Evolutionary conservation across 2,329 filamentous ascomycete species (phyloP), one percentile per base, ranked within the genome.

Genomic region (Clarireedia hainanense): DNA sequence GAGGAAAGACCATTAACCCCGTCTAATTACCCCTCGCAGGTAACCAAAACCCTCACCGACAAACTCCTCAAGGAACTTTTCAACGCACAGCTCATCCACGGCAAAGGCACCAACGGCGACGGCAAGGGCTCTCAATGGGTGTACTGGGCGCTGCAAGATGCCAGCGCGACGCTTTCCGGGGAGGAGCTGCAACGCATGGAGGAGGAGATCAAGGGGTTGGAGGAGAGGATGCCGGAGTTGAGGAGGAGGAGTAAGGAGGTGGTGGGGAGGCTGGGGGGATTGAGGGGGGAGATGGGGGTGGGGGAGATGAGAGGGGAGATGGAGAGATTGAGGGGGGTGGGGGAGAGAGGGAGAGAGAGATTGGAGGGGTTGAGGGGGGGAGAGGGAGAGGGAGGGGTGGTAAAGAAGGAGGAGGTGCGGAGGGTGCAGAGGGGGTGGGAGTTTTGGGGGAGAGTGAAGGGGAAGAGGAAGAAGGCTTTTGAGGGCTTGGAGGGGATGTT

Each of bases 21-120:
- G 15, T 15, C 9, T 9, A 37, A 37, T 2, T 2, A 17, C 12
- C 14, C 23, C 36, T 6, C 12, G 1, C 37, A 69, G 67, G 57
- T 65, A 17, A 64, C 58, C 6, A 59, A 65, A 77, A 80, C 80
- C 12, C 74, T 80, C 45, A 76, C 82, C 24, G 76, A 76, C 27
- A 87, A 85, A 68, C 65, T 80, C 34, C 71, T 87, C 36, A 84
- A 82, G 63, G 82, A 85, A 57, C 71, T 87, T 67, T 77, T 82
- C 58, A 80, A 85, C 61, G 75, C 74, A 43, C 78, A 78, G 10
- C 70, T 80, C 61, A 80, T 87, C 43, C 80, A 80, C 63, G 80
- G 78, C 50, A 78, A 69, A 45, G 64, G 65, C 0, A 65, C 65
- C 0, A 67, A 67, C 54, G 64, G 63, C 2, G 65, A 67, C 48